Evolutionary conservation across 2,329 filamentous ascomycete species (phyloP).

Genomic region (Colletotrichum coccodes): DNA sequence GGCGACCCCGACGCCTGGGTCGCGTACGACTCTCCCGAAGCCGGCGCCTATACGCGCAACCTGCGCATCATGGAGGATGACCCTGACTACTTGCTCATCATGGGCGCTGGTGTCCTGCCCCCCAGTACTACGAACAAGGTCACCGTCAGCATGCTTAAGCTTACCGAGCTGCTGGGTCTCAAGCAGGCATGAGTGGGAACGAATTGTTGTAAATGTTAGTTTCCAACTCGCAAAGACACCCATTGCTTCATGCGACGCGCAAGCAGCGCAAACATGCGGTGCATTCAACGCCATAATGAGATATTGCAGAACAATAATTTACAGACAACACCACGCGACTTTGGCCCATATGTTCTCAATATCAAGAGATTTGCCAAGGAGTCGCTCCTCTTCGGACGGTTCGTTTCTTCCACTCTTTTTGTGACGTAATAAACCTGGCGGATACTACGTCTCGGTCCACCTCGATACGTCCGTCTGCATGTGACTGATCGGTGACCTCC

Average conservation of each 20-base stretch:
- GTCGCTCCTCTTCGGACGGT: background rate
- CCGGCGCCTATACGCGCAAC: slow-evolving; percentile 49
- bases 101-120: slow-evolving; percentile 56
- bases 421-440: background rate
- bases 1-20: slow-evolving; percentile 50
- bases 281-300: background rate
- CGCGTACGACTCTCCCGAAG: slow-evolving; percentile 46
- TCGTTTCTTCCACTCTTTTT: background rate
- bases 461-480: background rate
- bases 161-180: slow-evolving; percentile 37
- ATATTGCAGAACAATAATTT: background rate
- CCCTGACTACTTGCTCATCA: slow-evolving; percentile 51
- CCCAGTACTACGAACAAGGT: slow-evolving; percentile 57
- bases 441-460: background rate
- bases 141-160: slow-evolving; percentile 46
- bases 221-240: background rate
- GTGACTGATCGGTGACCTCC: background rate
- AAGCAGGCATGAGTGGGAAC: slow-evolving; percentile 8
- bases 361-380: background rate
- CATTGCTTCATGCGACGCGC: no score
- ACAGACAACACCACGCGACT: background rate
- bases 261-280: background rate
- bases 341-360: background rate
- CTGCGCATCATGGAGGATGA: slow-evolving; percentile 48
- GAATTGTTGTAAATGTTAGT: background rate